Conservation (phyloP, 805 yeast genomes). For the Kluyveromyces aestuarii region DNA sequence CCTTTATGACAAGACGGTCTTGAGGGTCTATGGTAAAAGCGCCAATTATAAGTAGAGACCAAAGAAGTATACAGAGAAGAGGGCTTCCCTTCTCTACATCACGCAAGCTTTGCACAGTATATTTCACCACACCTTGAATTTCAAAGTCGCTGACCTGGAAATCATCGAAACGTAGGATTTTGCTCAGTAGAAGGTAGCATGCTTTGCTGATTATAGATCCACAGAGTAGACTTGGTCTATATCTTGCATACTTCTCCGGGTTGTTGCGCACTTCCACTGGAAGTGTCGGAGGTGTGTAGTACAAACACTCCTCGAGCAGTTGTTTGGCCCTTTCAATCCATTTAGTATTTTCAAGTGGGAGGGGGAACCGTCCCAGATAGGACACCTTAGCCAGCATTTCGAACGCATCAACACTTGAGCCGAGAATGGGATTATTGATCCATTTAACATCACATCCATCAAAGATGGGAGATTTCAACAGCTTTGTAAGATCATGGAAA, state of each 20-base stretch:
- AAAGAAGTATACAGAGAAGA: slow-evolving; percentile 12
- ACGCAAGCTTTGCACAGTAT: slow-evolving; percentile 9
- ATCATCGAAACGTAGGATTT: slow-evolving; percentile 9
- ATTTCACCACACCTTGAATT: slow-evolving; percentile 13
- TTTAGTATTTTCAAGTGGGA: slow-evolving; percentile 8
- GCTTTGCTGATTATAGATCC: slow-evolving; percentile 15
- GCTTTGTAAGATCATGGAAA: slow-evolving; percentile 8
- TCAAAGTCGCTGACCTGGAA: slow-evolving; percentile 9
- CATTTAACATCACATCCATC: slow-evolving; percentile 25
- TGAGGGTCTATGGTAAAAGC: slow-evolving; percentile 12
- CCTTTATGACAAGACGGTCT: slow-evolving; percentile 10
- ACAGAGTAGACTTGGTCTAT: slow-evolving; percentile 14
- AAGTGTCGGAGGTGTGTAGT: slow-evolving; percentile 13
- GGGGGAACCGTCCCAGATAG: slow-evolving; percentile 25
- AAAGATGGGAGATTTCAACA: slow-evolving; percentile 17
- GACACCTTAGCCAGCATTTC: slow-evolving; percentile 31
- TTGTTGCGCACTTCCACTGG: slow-evolving; percentile 12
- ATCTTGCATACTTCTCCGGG: slow-evolving; percentile 10
- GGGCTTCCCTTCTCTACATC: slow-evolving; percentile 13
- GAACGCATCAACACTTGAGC: slow-evolving; percentile 30
- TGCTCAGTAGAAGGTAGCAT: slow-evolving; percentile 12
- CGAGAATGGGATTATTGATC: slow-evolving; percentile 35
- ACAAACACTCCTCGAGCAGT: slow-evolving; percentile 13
- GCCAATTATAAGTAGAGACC: slow-evolving; percentile 14
- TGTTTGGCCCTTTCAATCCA: slow-evolving; percentile 11